These are phyloP conservation scores for Candida gigantensis DNA, from an alignment of 1,139 yeast species.

Conservation along the genomic window DNA sequence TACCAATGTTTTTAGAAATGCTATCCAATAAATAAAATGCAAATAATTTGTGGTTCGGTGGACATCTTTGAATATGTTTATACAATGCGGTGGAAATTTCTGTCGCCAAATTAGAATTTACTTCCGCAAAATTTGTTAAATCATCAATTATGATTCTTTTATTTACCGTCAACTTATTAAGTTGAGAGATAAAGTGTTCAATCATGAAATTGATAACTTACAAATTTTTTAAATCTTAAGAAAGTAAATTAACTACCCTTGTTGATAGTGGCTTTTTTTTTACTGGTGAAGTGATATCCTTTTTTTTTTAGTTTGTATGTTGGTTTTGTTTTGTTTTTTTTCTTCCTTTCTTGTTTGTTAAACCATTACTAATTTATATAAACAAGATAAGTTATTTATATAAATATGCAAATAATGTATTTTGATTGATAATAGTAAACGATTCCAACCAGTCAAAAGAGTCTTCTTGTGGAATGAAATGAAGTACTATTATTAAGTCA, in stretches of 20 bases:
- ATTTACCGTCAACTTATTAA: constrained; percentile 37
- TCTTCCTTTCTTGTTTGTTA: too few relatives aligned
- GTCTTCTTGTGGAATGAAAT: too few relatives aligned
- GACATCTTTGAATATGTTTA: constrained; percentile 33
- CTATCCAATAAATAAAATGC: constrained; percentile 45
- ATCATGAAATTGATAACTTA: not conserved
- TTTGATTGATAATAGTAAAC: too few relatives aligned
- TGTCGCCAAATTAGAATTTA: constrained; percentile 30
- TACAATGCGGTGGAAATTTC: constrained; percentile 36
- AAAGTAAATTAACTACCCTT: too few relatives aligned
- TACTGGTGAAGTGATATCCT: too few relatives aligned
- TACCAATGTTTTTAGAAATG: constrained; percentile 45
- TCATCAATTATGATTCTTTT: constrained; percentile 43
- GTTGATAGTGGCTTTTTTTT: too few relatives aligned
- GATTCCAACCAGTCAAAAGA: too few relatives aligned
- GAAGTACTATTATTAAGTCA: too few relatives aligned
- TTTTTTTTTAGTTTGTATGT: too few relatives aligned
- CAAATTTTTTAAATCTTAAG: not conserved
- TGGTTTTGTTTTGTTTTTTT: too few relatives aligned
- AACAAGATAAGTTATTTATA: too few relatives aligned
- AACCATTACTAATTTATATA: not conserved
- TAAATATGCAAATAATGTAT: too few relatives aligned
- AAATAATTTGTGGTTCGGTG: constrained; percentile 42
- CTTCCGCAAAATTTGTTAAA: constrained; percentile 41
- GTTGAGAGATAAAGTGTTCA: constrained; percentile 32